Percentiles rank a stretch among this genome's conserved stretches.
Conservation (phyloP, 2,329 filamentous ascomycete species). For the Beauveria brongniartii region DNA sequence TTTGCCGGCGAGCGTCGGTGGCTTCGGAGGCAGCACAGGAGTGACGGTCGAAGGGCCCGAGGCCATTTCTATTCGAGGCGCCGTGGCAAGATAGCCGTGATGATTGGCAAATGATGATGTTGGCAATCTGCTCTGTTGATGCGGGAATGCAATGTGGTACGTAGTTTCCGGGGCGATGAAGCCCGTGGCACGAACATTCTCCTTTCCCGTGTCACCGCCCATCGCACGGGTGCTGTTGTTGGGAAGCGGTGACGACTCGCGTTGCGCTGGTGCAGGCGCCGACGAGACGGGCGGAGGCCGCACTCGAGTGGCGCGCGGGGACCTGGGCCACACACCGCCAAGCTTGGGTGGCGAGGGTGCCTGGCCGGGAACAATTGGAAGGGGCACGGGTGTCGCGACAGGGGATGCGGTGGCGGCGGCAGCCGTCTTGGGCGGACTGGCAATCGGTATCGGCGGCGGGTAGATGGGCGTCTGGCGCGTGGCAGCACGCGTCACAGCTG, state of each 20-base stretch:
- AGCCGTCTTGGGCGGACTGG: conserved; percentile 18
- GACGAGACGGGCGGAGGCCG: conserved; percentile 14
- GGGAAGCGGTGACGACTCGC: not conserved
- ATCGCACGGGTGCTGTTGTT: conserved; percentile 15
- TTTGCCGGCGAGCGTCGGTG: conserved; percentile 22
- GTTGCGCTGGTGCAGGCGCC: conserved; percentile 2
- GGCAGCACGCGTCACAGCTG: conserved; percentile 17
- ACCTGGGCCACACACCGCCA: not conserved
- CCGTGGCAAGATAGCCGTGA: conserved; percentile 25
- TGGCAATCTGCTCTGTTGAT: conserved; percentile 18
- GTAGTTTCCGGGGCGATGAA: conserved; percentile 33
- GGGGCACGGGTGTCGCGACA: conserved; percentile 12
- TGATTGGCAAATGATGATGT: conserved; percentile 26
- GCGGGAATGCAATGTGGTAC: conserved; percentile 30
- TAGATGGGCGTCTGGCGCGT: conserved; percentile 25
- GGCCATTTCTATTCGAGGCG: conserved; percentile 22
- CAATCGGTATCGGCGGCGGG: conserved; percentile 22
- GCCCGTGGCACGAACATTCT: conserved; percentile 24
- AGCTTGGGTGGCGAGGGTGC: conserved; percentile 9
- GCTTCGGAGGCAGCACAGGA: conserved; percentile 29
- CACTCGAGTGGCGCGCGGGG: not conserved
- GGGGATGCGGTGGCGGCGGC: not conserved
- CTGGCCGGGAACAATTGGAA: conserved; percentile 10
- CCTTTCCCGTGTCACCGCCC: conserved; percentile 18
- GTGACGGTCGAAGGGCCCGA: conserved; percentile 22